Base-by-base conservation (phyloP, 768 basidiomycete genomes). In the Amyloporia xantha region DNA sequence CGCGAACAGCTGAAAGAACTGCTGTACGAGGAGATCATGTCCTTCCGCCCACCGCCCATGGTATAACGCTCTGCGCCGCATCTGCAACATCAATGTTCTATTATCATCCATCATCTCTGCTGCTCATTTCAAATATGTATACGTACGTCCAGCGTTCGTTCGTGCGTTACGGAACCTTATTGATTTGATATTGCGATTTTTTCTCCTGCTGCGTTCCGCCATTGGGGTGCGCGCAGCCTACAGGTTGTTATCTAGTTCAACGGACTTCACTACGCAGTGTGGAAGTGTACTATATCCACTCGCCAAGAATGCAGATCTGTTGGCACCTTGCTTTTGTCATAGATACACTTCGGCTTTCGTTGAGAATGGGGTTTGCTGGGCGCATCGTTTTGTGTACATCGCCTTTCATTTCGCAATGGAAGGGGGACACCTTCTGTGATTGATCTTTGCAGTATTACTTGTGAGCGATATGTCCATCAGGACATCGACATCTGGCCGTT, bases 1-100 rank as follows among this genome's bases (percentile, higher is more conserved):
- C 79, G 91, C 24, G 95, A 97, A 64, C 91, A 96, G 66, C 77
- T 99, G 55, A 98, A 97, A 71, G 85, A 91, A 62, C 77, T 95
- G 39, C 72, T 95, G 20, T 97, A 91, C 66, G 89, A 94, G 50
- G 95, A 98, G 70, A 94, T 97, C 70, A 84, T 91, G 78, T 75
- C 82, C 25, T 97, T 95, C 81, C 73, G 78, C 50, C 84, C 89
- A 1, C 70, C 73, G 11, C 75, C 78, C 44, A 78, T 81, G 54
- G 67, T 62, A 50, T 74, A 60, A 56, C 24, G 41, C 9, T 17
- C 1, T 28, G 13, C 33, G 10, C 48, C 13, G 6, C 44, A 6
- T 20, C 38, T 20, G 38, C 38, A 7, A 21, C 47, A 19, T 30
- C 17, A 11, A 41, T 24, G 24, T 25, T 11, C 43, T 26, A 48